phyloP scores from a whole-genome alignment of 176 grass and related monocot genomes.

The Aegilops umbellulata region DNA sequence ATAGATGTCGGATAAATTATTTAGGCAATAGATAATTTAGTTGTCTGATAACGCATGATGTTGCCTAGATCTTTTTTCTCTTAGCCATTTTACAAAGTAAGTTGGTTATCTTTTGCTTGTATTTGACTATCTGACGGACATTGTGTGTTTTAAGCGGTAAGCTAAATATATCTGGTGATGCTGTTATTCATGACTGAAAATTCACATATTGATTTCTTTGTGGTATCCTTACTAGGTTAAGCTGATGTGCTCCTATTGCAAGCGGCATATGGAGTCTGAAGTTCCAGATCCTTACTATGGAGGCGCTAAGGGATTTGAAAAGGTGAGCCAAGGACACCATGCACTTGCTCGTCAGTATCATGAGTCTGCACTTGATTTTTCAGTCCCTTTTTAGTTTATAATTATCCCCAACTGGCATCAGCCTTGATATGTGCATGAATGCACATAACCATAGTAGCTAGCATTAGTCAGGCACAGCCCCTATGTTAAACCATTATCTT shows the following conservation, averaged over 20 bases:
- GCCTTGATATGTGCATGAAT: not conserved
- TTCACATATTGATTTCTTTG: not conserved
- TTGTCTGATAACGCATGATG: not conserved
- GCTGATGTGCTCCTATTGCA: slow-evolving; percentile 95
- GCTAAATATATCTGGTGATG: not conserved
- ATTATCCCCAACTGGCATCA: not conserved
- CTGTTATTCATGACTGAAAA: not conserved
- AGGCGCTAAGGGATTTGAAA: slow-evolving; percentile 88
- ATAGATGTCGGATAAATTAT: not conserved
- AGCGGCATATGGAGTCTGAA: slow-evolving; percentile 76
- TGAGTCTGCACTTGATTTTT: not conserved
- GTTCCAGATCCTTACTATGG: slow-evolving; percentile 99
- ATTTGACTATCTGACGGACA: not conserved
- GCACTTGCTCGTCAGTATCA: not conserved
- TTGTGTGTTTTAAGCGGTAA: not conserved
- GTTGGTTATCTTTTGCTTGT: slow-evolving; percentile 11
- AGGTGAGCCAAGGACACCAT: slow-evolving; percentile 38
- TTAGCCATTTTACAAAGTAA: not conserved
- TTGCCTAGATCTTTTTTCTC: not conserved
- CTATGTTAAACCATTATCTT: not conserved
- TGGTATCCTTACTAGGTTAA: slow-evolving; percentile 55
- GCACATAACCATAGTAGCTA: not conserved
- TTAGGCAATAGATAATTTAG: not conserved
- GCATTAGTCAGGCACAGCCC: not conserved
- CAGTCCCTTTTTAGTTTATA: not conserved